These are phyloP conservation scores for Leptomonas pyrrhocoris DNA, from an alignment of 208 protist species.

Conservation along the genomic window DNA sequence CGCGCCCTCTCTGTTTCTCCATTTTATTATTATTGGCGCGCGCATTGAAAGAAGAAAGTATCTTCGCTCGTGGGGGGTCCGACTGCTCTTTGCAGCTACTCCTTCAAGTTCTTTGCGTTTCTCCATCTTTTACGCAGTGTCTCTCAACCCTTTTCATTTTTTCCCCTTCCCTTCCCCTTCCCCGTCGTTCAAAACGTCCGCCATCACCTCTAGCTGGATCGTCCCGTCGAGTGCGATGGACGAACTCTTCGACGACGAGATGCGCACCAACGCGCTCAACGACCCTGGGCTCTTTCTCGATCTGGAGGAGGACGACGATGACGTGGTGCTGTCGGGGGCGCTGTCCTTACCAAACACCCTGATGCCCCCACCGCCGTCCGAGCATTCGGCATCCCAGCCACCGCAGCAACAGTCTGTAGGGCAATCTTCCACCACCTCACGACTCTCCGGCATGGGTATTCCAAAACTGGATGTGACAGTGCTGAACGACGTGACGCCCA, in stretches of 20 bases:
- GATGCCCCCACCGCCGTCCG: not conserved
- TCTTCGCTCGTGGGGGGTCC: too few species aligned
- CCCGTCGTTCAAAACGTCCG: constrained; percentile 2
- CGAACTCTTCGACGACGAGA: constrained; percentile 24
- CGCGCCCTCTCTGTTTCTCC: constrained; percentile 5
- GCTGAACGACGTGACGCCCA: constrained; percentile 9
- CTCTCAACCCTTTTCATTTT: not conserved
- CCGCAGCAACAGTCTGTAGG: not conserved
- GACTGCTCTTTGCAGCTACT: too few species aligned
- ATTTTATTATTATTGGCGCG: too few species aligned
- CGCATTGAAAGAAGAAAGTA: too few species aligned
- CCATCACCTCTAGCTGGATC: not conserved
- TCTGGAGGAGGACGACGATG: constrained; percentile 31
- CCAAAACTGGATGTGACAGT: constrained; percentile 31
- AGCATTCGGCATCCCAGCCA: not conserved
- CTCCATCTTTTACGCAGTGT: too few species aligned
- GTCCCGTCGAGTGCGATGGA: constrained; percentile 20
- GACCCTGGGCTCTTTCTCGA: constrained; percentile 28
- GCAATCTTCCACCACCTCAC: not conserved
- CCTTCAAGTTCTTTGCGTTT: too few species aligned
- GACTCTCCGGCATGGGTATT: constrained; percentile 2
- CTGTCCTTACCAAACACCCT: constrained; percentile 1
- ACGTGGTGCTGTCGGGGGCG: constrained; percentile 12
- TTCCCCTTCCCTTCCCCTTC: not conserved
- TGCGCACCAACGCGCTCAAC: constrained; percentile 24